Conservation (phyloP, 495 filamentous ascomycete species). For the Lasiosphaeria miniovina region DNA sequence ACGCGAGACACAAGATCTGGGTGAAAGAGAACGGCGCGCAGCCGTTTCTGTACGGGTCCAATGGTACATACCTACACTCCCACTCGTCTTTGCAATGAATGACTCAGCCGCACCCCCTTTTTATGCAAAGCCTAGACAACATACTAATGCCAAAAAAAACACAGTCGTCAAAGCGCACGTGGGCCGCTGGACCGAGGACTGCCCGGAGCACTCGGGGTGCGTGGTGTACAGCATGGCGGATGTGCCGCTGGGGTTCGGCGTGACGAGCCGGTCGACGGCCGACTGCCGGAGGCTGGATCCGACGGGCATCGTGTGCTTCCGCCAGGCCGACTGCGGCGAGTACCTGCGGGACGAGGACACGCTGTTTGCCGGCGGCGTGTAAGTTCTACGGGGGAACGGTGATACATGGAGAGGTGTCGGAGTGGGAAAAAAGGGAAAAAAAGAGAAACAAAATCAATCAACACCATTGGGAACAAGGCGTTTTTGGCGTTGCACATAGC, state of each 20-base stretch:
- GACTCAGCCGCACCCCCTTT: neutral
- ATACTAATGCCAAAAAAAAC: neutral
- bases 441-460: constrained; percentile 1
- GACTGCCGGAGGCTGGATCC: constrained; percentile 81
- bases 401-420: constrained; percentile 12
- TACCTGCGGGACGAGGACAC: constrained; percentile 79
- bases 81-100: neutral
- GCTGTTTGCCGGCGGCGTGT: constrained; percentile 40
- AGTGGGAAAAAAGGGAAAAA: constrained; percentile 6
- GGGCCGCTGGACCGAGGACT: constrained; percentile 83
- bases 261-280: constrained; percentile 70
- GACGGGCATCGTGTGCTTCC: constrained; percentile 79
- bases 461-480: constrained; percentile 5
- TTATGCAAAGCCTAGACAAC: neutral
- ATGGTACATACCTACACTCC: constrained; percentile 16
- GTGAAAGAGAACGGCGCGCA: constrained; percentile 93
- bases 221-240: constrained; percentile 76
- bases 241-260: constrained; percentile 73
- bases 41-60: constrained; percentile 77
- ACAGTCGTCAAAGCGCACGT: constrained; percentile 85
- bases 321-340: constrained; percentile 87
- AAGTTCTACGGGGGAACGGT: constrained; percentile 4
- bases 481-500: neutral
- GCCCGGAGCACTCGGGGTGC: constrained; percentile 72
- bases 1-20: constrained; percentile 93